Evolutionary conservation across 148 eudicot species (phyloP), one percentile per base, ranked within the genome.

Genomic region (Persicaria maculosa): DNA sequence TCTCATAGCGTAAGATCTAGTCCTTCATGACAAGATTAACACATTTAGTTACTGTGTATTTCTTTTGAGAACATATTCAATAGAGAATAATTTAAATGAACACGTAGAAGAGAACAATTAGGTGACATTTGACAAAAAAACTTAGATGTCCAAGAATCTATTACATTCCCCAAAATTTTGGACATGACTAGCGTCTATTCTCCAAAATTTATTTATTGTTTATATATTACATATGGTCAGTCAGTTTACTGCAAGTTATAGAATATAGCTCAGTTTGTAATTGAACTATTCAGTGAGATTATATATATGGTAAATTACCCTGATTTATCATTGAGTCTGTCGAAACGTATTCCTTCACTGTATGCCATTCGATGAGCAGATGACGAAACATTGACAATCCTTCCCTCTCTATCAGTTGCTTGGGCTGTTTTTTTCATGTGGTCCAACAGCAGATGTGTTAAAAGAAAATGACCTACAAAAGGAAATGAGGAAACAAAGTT

Each of bases 321-420:
- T 50, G 86, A 77, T 76, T 76, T 81, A 81, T 82, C 85, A 75
- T 82, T 87, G 50, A 89, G 80, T 75, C 79, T 90, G 57, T 91
- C 87, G 65, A 93, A 89, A 72, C 89, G 86, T 76, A 93, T 88
- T 71, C 97, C 94, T 89, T 89, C 91, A 19, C 79, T 72, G 79
- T 93, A 93, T 40, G 92, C 3, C 75, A 84, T 53, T 12, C 82
- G 81, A 76, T 91, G 95, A 71, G 91, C 86, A 74, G 85, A 83
- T 54, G 98, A 93, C 78, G 93, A 83, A 62, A 91, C 91, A 78
- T 86, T 93, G 72, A 89, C 93, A 75, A 91, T 86, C 80, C 97
- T 86, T 52, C 97, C 97, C 75, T 86, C 90, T 74, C 73, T 82
- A 68, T 86, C 80, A 44, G 83, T 88, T 76, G 79, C 79, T 65